phyloP scores from a whole-genome alignment of 73 alveolate species.

The Tetrahymena thermophila region DNA sequence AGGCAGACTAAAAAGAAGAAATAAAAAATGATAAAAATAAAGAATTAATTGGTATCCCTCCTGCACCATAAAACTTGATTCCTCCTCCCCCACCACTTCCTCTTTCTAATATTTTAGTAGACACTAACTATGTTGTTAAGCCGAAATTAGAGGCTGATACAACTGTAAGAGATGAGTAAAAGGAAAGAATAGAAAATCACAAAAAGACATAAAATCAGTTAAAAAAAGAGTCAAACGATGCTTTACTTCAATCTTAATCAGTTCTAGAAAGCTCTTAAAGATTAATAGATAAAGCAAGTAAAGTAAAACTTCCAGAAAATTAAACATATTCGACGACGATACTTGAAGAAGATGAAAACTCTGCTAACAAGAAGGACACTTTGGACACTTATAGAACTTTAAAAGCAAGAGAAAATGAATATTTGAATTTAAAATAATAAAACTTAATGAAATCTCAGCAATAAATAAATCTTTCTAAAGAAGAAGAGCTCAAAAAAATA shows the following conservation, averaged over 20 bases:
- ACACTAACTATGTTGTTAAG: not conserved
- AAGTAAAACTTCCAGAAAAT: not conserved
- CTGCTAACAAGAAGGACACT: not conserved
- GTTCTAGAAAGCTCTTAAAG: not conserved
- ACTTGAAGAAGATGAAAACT: not conserved
- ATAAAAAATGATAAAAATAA: not conserved
- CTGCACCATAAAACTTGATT: not conserved
- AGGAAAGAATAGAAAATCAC: not conserved
- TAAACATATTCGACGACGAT: not conserved
- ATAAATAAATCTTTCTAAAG: not conserved
- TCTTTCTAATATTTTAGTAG: not conserved
- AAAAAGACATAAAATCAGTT: not conserved
- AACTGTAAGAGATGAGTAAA: not conserved
- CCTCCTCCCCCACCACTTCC: not conserved
- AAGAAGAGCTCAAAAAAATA: not conserved
- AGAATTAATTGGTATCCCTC: not conserved
- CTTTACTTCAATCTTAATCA: not conserved
- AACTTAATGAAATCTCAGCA: not conserved
- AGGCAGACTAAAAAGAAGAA: not conserved
- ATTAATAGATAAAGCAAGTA: not conserved
- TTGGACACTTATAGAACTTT: not conserved
- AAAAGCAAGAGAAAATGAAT: not conserved
- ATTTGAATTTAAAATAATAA: not conserved
- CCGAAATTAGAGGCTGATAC: not conserved
- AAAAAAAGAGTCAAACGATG: not conserved